Evolutionary conservation across 208 protist genomes (phyloP).

Genomic region (Porcisia deanei): DNA sequence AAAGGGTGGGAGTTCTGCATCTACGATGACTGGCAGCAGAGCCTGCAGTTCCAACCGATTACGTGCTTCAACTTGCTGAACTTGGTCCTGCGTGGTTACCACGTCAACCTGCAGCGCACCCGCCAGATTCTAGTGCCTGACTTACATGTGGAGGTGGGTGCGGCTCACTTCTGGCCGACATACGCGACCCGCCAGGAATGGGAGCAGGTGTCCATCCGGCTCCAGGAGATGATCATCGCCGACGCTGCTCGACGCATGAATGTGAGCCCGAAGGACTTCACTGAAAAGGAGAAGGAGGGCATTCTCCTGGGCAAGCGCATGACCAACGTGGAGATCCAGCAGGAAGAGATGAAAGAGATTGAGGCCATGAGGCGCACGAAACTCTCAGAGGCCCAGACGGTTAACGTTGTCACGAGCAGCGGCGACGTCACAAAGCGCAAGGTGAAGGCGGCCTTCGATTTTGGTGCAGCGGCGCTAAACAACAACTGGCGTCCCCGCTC

Average conservation of each 20-base stretch:
- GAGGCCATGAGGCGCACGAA: constrained; percentile 95
- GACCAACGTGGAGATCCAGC: constrained; percentile 97
- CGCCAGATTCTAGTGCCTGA: constrained; percentile 98
- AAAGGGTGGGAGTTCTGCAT: constrained; percentile 99
- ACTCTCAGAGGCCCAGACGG: constrained; percentile 62
- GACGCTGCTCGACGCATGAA: constrained; percentile 99
- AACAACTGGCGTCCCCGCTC: constrained; percentile 86
- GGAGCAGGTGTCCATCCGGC: constrained; percentile 97
- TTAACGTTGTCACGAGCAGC: constrained; percentile 53
- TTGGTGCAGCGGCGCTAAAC: constrained; percentile 61
- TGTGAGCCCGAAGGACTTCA: constrained; percentile 99
- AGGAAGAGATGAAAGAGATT: constrained; percentile 99
- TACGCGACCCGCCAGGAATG: constrained; percentile 98
- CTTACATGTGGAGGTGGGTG: constrained; percentile 95
- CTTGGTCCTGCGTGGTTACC: constrained; percentile 98
- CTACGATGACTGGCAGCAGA: constrained; percentile 99
- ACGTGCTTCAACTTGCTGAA: constrained; percentile 99
- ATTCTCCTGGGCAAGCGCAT: constrained; percentile 99
- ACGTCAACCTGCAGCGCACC: constrained; percentile 97
- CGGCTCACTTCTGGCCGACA: constrained; percentile 99
- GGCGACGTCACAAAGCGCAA: constrained; percentile 81
- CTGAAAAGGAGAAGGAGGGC: constrained; percentile 99
- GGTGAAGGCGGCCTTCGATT: constrained; percentile 86
- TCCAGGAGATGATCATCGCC: constrained; percentile 99
- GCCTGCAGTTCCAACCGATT: constrained; percentile 95